Conservation (phyloP, 2,329 filamentous ascomycete species). For the Calonectria montana region DNA sequence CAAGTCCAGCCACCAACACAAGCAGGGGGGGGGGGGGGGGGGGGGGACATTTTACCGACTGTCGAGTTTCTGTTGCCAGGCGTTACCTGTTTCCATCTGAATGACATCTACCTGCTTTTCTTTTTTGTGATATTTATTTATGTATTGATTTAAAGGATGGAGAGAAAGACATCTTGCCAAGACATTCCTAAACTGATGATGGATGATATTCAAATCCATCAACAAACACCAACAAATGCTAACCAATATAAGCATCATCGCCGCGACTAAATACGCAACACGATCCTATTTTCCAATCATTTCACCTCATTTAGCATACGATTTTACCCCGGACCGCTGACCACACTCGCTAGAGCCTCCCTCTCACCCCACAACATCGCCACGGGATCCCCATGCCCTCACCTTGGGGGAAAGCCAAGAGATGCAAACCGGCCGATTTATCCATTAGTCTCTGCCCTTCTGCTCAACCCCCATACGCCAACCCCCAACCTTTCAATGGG, state of each 20-base stretch:
- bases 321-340: background rate
- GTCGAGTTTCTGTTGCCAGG: background rate
- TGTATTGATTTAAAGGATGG: too few species aligned
- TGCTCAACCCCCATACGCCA: conserved; percentile 27
- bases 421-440: conserved; percentile 5
- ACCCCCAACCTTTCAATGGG: conserved; percentile 17
- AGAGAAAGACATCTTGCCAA: too few species aligned
- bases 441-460: conserved; percentile 4
- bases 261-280: background rate
- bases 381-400: background rate
- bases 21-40: too few species aligned
- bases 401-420: conserved; percentile 4
- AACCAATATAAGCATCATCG: background rate
- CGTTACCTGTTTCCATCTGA: background rate
- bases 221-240: background rate
- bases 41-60: conserved; percentile 13
- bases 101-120: background rate
- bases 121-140: background rate
- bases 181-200: background rate
- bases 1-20: background rate
- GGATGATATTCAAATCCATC: background rate
- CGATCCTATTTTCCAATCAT: background rate
- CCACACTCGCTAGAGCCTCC: conserved; percentile 1
- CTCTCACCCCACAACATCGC: background rate
- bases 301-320: conserved; percentile 3